Evolutionary conservation across 345 rosid genomes (phyloP), one percentile per base, ranked within the genome.

Genomic region (Heritiera fomes): DNA sequence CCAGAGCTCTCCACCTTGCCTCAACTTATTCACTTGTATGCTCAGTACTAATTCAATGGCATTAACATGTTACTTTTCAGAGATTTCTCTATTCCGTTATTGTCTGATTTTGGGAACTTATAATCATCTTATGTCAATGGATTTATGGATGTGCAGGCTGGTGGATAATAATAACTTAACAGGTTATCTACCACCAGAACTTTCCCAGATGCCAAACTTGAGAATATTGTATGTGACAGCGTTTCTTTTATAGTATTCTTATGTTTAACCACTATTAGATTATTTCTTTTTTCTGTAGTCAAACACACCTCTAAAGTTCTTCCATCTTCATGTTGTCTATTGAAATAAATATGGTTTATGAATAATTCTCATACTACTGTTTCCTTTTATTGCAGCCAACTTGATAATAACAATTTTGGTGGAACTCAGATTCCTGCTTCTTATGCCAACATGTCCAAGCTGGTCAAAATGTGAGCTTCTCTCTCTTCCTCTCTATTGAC

Each of bases 151-250:
- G 5, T 87, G 79, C 81, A 88, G 89, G 75, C 80, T 88, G 75
- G 49, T 88, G 86, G 90, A 88, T 77, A 88, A 86, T 50, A 88
- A 86, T 75, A 86, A 88, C 60, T 82, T 88, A 43, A 74, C 90
- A 43, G 89, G 90, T 13, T 9, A 64, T 71, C 87, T 86, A 81
- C 89, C 89, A 43, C 74, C 84, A 7, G 84, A 88, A 60, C 46
- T 82, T 75, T 84, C 89, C 49, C 73, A 73, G 80, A 82, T 88
- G 85, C 70, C 80, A 77, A 81, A 75, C 76, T 76, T 88, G 61
- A 86, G 55, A 72, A 81, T 86, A 71, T 47, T 88, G 90, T 84
- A 77, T 30, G 83, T 38, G 1, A 53, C 7, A 11, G 15, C 46
- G 13, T 46, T 38, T 38, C 49, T 23, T n/a, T 73, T 20, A 15